phyloP scores from a whole-genome alignment of 768 basidiomycete genomes.

The Collybia nuda region DNA sequence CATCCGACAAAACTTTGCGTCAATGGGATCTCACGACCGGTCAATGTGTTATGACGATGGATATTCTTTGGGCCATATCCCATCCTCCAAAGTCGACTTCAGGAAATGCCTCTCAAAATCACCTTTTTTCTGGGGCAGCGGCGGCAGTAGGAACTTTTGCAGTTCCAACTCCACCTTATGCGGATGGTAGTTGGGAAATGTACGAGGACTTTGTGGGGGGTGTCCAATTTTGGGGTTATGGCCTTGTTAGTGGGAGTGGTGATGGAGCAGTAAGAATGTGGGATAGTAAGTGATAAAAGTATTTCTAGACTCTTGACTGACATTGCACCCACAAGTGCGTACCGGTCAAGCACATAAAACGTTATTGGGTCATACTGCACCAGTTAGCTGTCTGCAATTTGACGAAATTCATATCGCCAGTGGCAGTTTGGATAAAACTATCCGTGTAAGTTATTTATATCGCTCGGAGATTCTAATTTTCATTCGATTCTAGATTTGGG shows the following conservation, averaged over 20 bases:
- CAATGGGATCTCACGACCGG: constrained; percentile 98
- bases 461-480: constrained; percentile 2
- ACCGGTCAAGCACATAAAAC: constrained; percentile 97
- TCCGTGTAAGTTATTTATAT: constrained; percentile 58
- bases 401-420: constrained; percentile 94
- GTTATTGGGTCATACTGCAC: constrained; percentile 87
- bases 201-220: constrained; percentile 98
- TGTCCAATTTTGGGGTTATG: constrained; percentile 98
- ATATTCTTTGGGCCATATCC: constrained; percentile 98
- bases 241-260: constrained; percentile 93
- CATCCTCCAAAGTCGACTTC: constrained; percentile 63
- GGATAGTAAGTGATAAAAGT: constrained; percentile 81
- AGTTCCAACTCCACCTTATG: constrained; percentile 82
- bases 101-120: constrained; percentile 37
- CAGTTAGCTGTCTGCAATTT: constrained; percentile 93
- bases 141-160: constrained; percentile 68
- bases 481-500: constrained; percentile 78
- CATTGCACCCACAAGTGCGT: constrained; percentile 63
- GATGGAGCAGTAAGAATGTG: constrained; percentile 99
- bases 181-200: constrained; percentile 91
- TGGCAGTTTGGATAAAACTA: constrained; percentile 90
- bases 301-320: constrained; percentile 1
- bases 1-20: constrained; percentile 95
- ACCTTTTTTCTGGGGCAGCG: constrained; percentile 50
- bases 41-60: constrained; percentile 99